Conservation (phyloP, 306 rosid genomes). For the Arachis stenosperma region DNA sequence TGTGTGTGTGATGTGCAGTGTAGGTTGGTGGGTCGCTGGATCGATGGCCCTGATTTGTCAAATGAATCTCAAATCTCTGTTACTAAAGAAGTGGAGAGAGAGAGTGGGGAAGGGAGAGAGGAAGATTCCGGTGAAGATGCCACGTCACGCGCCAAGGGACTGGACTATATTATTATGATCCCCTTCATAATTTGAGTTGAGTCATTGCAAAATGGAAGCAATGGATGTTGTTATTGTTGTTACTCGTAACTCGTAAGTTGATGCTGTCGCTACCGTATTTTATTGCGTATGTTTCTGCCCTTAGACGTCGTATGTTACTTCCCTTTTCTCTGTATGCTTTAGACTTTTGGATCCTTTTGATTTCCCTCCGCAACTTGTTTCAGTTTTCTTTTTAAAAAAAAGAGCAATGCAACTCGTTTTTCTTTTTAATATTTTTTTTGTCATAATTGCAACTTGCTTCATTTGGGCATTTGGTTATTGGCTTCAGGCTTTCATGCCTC, state of each 20-base stretch:
- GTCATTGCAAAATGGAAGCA: neutral
- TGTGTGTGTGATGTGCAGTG: neutral
- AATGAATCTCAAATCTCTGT: neutral
- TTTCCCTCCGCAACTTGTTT: conserved; percentile 1
- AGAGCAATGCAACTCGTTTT: no score
- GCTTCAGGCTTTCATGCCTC: neutral
- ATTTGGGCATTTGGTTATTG: neutral
- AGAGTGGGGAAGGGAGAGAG: neutral
- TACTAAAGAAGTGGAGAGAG: neutral
- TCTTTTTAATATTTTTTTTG: no score
- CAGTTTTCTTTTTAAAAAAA: no score
- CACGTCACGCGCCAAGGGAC: neutral
- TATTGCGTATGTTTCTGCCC: neutral
- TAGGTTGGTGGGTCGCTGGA: neutral
- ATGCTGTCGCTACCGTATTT: conserved; percentile 4
- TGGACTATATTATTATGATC: neutral
- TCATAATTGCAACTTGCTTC: no score
- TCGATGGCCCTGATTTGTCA: conserved; percentile 5
- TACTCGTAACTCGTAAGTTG: conserved; percentile 2
- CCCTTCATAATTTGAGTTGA: neutral
- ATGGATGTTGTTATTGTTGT: neutral
- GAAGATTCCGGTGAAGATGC: conserved; percentile 2
- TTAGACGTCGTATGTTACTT: neutral
- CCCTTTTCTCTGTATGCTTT: neutral
- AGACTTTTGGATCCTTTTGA: neutral